Conservation (phyloP, 495 filamentous ascomycete genomes). For the Trichoderma gamsii region DNA sequence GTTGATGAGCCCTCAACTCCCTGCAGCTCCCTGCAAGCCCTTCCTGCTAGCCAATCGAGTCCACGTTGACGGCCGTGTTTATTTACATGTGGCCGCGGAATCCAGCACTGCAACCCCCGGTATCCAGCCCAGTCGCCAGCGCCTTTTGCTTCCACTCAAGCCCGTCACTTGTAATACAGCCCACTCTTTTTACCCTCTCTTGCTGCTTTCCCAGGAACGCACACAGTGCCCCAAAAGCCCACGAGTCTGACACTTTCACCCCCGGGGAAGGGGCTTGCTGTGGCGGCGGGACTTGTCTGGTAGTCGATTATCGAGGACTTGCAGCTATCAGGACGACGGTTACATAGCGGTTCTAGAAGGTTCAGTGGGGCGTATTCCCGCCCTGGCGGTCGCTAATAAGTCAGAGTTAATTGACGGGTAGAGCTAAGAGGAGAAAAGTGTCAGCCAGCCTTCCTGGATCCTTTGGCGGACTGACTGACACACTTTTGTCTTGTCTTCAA, state of each 20-base stretch:
- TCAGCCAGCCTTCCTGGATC: neutral
- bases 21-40: too few relatives aligned
- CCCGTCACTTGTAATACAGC: too few relatives aligned
- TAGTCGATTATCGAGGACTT: conserved; percentile 16
- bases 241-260: too few relatives aligned
- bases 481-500: neutral
- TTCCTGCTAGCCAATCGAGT: too few relatives aligned
- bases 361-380: conserved; percentile 17
- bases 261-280: neutral
- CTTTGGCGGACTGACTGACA: neutral
- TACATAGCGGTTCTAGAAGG: conserved; percentile 16
- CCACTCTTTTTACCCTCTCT: too few relatives aligned
- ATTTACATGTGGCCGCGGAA: conserved; percentile 12
- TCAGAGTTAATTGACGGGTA: too few relatives aligned
- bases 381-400: neutral
- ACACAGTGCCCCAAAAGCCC: too few relatives aligned
- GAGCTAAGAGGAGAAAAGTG: too few relatives aligned
- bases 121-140: neutral
- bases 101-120: neutral
- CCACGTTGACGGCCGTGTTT: neutral
- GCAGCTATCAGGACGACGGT: neutral
- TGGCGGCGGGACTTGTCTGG: conserved; percentile 14
- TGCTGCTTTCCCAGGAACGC: too few relatives aligned
- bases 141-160: too few relatives aligned
- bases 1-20: too few relatives aligned